phyloP scores from a whole-genome alignment of 2,329 filamentous ascomycete species.

The Fusarium denticulatum region DNA sequence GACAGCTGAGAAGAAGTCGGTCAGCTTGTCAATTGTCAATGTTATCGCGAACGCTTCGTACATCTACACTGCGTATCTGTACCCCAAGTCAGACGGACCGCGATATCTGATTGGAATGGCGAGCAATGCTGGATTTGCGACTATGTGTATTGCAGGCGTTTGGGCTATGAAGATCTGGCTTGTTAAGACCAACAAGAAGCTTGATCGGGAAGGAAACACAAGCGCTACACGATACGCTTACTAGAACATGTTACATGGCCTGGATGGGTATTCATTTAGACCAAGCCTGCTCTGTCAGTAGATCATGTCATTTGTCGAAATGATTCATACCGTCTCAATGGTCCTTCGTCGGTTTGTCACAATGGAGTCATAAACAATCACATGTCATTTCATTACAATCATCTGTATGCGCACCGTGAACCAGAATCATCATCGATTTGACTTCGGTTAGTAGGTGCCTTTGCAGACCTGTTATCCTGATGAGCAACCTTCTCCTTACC shows the following conservation, averaged over 20 bases:
- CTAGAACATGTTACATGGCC: not conserved
- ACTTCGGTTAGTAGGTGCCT: too few relatives aligned
- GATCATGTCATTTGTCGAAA: not conserved
- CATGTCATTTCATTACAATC: not conserved
- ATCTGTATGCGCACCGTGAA: not conserved
- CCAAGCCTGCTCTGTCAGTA: not conserved
- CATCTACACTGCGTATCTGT: slow-evolving; percentile 58
- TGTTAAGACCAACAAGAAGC: slow-evolving; percentile 38
- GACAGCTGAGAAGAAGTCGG: slow-evolving; percentile 57
- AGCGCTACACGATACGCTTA: slow-evolving; percentile 32
- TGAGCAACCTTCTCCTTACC: not conserved
- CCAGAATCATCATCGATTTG: rapidly evolving
- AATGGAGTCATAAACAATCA: not conserved
- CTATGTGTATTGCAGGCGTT: slow-evolving; percentile 39
- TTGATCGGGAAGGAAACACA: slow-evolving; percentile 29
- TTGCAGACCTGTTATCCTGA: not conserved
- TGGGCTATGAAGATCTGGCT: slow-evolving; percentile 44
- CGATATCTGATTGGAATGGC: slow-evolving; percentile 54
- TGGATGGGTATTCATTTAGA: rapidly evolving
- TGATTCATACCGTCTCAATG: too few relatives aligned
- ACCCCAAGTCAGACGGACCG: slow-evolving; percentile 52
- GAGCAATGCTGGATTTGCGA: slow-evolving; percentile 40
- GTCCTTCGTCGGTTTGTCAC: not conserved
- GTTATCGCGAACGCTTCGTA: slow-evolving; percentile 56
- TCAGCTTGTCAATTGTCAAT: slow-evolving; percentile 55